phyloP scores from a whole-genome alignment of 441 rosid genomes.

The Pelargonium myrrhifolium region DNA sequence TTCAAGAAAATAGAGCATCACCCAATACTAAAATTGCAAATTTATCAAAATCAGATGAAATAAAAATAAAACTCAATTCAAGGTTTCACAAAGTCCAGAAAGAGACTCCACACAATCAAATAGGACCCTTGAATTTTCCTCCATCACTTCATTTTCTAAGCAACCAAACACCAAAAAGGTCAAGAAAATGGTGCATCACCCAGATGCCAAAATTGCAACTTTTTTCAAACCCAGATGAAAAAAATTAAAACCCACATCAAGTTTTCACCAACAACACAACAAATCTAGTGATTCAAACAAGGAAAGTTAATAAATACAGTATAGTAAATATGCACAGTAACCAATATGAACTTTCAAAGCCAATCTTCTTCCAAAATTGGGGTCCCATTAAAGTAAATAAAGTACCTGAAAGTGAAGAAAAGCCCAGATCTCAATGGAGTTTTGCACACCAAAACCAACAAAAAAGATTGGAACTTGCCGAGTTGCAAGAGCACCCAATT shows the following conservation, averaged over 20 bases:
- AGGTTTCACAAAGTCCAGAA: neutral
- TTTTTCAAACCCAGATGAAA: neutral
- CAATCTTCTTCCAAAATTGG: neutral
- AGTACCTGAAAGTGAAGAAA: neutral
- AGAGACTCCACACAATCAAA: too few relatives aligned
- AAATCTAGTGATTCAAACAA: constrained; percentile 3
- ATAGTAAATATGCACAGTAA: neutral
- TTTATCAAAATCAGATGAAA: neutral
- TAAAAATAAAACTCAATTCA: neutral
- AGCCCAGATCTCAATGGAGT: neutral
- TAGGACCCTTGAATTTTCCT: too few relatives aligned
- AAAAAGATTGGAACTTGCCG: neutral
- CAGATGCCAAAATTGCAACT: neutral
- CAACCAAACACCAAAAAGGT: too few relatives aligned
- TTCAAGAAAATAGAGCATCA: too few relatives aligned
- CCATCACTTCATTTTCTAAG: too few relatives aligned
- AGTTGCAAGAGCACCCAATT: neutral
- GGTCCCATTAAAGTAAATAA: neutral
- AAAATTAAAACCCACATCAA: neutral
- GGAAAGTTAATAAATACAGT: neutral
- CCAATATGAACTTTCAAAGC: neutral
- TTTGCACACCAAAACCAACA: neutral
- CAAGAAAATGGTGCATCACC: neutral
- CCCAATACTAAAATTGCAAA: neutral
- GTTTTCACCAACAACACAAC: neutral